Percentiles rank a stretch among this genome's conserved stretches.
Conservation (phyloP, 495 filamentous ascomycete species). For the Aspergillus leporis region DNA sequence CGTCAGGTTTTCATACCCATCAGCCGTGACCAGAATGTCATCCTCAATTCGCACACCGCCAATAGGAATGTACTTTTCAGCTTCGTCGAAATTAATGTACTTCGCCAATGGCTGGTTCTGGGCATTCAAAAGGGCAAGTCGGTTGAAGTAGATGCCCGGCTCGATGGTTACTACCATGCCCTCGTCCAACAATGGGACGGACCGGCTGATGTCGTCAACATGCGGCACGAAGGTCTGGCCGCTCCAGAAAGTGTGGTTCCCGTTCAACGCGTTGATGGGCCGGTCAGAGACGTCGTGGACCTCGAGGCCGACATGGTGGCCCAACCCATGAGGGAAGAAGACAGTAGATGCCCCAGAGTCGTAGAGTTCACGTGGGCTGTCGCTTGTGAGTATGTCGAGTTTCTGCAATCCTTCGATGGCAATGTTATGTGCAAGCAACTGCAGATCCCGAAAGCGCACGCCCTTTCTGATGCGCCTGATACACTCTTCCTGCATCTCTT, state of each 20-base stretch:
- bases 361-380: conserved; percentile 63
- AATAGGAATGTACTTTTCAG: conserved; percentile 71
- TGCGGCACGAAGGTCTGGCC: conserved; percentile 22
- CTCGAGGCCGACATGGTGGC: conserved; percentile 88
- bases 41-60: conserved; percentile 94
- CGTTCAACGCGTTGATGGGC: conserved; percentile 41
- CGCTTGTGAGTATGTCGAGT: conserved; percentile 63
- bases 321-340: conserved; percentile 91
- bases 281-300: conserved; percentile 75
- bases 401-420: conserved; percentile 67
- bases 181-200: conserved; percentile 54
- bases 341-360: conserved; percentile 66
- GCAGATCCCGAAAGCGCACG: conserved; percentile 64
- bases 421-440: conserved; percentile 69
- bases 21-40: conserved; percentile 76
- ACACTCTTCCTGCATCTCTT: conserved; percentile 79
- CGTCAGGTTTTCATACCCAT: conserved; percentile 81
- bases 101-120: conserved; percentile 60
- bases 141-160: conserved; percentile 89
- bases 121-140: conserved; percentile 81
- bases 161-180: conserved; percentile 86
- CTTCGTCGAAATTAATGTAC: conserved; percentile 72
- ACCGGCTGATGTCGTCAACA: conserved; percentile 22
- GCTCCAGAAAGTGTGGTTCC: conserved; percentile 9
- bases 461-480: conserved; percentile 66